Evolutionary conservation across 768 basidiomycete species (phyloP), one percentile per base, ranked within the genome.

Genomic region (Cyclocybe aegerita): DNA sequence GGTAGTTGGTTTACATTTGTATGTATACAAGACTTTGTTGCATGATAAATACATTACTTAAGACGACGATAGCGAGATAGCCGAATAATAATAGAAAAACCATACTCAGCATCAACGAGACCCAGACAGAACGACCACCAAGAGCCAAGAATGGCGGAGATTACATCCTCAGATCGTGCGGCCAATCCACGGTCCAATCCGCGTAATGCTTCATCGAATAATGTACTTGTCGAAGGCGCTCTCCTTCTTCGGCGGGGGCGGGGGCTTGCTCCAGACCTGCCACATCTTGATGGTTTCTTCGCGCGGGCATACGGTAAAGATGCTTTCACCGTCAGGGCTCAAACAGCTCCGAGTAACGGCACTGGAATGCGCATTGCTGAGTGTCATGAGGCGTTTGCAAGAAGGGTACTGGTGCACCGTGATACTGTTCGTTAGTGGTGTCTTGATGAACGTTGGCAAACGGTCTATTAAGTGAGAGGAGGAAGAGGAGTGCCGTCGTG

Each of bases 361-460:
- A 46, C 76, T 74, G 15, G 68, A 66, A 59, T 86, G 83, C n/a
- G 83, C 84, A 9, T 73, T 62, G 36, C 81, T 73, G 43, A 81
- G 74, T 17, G 81, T 77, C 39, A 86, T 68, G 38, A 80, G 48
- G 59, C 74, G 63, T 65, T 72, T 58, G 70, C 78, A 38, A 2
- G 72, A 69, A 5, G 94, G 93, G 66, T 93, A 96, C 9, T 75
- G 76, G 61, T 89, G 88, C n/a, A 89, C 79, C 59, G 80, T 73
- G 53, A 90, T 70, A 5, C 80, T 75, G 60, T 90, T 88, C 39
- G 80, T 82, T 7, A 93, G 85, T 50, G 87, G 55, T 0, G 70
- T 63, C 47, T 56, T 51, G 2, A 53, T 42, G 30, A 50, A 53
- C 14, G 53, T 57, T 35, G 52, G 37, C 17, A 32, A 36, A 15